A percentile compares a stretch with the other conserved stretches of the same genome.
Evolutionary conservation across 768 basidiomycete species (phyloP).

Genomic region (Clavaria fumosa): DNA sequence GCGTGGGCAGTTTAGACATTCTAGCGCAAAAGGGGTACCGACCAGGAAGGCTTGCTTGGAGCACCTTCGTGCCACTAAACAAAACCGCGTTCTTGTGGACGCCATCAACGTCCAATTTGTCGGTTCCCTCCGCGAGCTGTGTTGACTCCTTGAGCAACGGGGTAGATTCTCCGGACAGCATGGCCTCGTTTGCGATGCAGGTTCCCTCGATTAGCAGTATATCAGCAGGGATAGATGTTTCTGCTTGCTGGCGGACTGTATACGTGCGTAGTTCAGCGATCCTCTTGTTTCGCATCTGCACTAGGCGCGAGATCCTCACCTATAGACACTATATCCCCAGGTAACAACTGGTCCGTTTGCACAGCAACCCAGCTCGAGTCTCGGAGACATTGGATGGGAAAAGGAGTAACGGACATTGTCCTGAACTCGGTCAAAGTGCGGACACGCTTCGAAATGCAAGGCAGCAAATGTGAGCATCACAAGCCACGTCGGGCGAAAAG

Average conservation of each 20-base stretch:
- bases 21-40: too few relatives aligned
- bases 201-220: slow-evolving; percentile 85
- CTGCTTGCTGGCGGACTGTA: slow-evolving; percentile 50
- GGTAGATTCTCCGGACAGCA: slow-evolving; percentile 97
- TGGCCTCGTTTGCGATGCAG: slow-evolving; percentile 96
- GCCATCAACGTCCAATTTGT: slow-evolving; percentile 73
- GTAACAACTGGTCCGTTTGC: slow-evolving; percentile 76
- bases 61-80: slow-evolving; percentile 93
- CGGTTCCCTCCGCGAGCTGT: slow-evolving; percentile 59
- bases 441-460: slow-evolving; percentile 59
- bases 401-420: slow-evolving; percentile 91
- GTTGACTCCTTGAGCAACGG: slow-evolving; percentile 94
- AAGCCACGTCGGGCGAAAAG: not conserved
- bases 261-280: too few relatives aligned
- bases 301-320: too few relatives aligned
- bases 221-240: slow-evolving; percentile 87
- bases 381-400: slow-evolving; percentile 69
- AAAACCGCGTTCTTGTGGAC: slow-evolving; percentile 77
- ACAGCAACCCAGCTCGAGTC: slow-evolving; percentile 67
- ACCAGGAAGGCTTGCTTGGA: slow-evolving; percentile 61
- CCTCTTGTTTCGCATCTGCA: too few relatives aligned
- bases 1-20: slow-evolving; percentile 6
- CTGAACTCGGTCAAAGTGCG: slow-evolving; percentile 88
- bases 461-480: too few relatives aligned
- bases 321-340: slow-evolving; percentile 83